Evolutionary conservation across 805 yeast species (phyloP).

Genomic region (Spathaspora sp.): DNA sequence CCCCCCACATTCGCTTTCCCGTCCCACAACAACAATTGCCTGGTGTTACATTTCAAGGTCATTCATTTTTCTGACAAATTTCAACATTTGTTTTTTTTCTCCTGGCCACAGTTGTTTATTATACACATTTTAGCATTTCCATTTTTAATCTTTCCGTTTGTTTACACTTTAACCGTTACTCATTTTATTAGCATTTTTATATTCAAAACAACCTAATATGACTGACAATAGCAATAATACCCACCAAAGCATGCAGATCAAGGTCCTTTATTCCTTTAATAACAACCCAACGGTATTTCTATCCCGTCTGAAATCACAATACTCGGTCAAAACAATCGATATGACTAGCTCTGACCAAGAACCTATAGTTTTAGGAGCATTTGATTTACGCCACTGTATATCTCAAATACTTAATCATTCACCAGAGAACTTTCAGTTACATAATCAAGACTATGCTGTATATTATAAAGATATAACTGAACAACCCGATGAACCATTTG

Average conservation of each 20-base stretch:
- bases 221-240: constrained; percentile 1
- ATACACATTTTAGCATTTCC: neutral
- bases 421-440: constrained; percentile 40
- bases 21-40: neutral
- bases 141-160: neutral
- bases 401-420: constrained; percentile 35
- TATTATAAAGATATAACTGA: constrained; percentile 45
- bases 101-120: neutral
- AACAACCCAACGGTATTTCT: constrained; percentile 40
- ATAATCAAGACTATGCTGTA: constrained; percentile 40
- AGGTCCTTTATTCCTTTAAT: constrained; percentile 43
- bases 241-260: constrained; percentile 40
- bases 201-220: constrained; percentile 6
- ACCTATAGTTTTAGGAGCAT: constrained; percentile 37
- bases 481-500: constrained; percentile 47
- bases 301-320: constrained; percentile 32
- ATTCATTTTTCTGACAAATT: neutral
- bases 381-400: constrained; percentile 35
- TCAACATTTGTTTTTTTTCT: neutral
- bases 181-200: neutral
- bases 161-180: neutral
- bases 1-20: neutral
- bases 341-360: constrained; percentile 28
- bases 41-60: neutral
- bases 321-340: constrained; percentile 34